Evolutionary conservation across 2,329 filamentous ascomycete species (phyloP), one percentile per base, ranked within the genome.

Genomic region (Fusarium mundagurra): DNA sequence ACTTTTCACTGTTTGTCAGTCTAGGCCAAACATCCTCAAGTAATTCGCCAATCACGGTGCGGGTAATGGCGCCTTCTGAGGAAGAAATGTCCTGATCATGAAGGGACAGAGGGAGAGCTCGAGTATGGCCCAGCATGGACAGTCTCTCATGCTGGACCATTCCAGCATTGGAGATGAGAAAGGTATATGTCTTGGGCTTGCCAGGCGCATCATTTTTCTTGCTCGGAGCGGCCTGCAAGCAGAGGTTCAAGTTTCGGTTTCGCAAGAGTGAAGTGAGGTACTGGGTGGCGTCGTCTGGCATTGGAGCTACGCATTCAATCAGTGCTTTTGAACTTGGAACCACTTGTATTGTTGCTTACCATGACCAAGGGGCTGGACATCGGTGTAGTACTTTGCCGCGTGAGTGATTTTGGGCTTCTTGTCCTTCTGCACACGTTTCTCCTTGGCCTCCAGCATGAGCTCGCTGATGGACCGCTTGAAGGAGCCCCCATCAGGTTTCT

Each of bases 21-120:
- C 27, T 63, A 11, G 63, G 55, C 81, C 81, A 82, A 10, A 80
- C 33, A 18, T 79, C 76, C 47, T 82, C 80, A 17, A 82, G 69
- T 17, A 81, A 55, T 47, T 76, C 67, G 14, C 81, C 81, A 38
- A 71, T 61, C 3, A 75, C 59, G 16, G 55, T 62, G 17, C 57
- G 71, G 9, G 38, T 48, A 29, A 77, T 69, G 8, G 44, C 41
- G 22, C 59, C 73, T 20, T 62, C 55, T 24, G 54, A 48, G 14
- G 39, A 27, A 17, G 55, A 50, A 8, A 62, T 66, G 38, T 63
- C 58, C 16, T 66, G 43, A 29, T 59, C 64, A 29, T 62, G 64
- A 29, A 63, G 24, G 31, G 65, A 65, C 38, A 77, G 31, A 18
- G 75, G 70, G 14, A 76, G 47, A 33, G 65, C 65, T 43, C 62